Evolutionary conservation across 2,329 filamentous ascomycete genomes (phyloP), one percentile per base, ranked within the genome.

Genomic region (Penicillium sp.): DNA sequence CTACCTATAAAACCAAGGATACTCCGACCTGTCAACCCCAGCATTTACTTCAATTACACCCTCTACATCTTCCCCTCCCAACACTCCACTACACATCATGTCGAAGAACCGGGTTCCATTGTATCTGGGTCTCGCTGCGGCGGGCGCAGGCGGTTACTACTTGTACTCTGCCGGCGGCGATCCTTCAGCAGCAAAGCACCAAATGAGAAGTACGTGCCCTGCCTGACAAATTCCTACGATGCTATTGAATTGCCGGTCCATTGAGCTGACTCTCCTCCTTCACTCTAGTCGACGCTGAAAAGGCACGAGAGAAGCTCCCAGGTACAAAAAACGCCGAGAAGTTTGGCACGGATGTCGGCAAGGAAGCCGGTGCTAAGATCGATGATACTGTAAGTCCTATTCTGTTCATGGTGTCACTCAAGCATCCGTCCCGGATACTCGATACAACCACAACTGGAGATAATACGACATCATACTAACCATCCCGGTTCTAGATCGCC

Each of bases 121-220:
- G 39, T 76, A 72, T 66, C 64, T 79, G 33, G 74, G 87, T 67
- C 77, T 86, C 65, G 84, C 81, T 59, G 86, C 85, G 64, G 88
- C 83, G 33, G 85, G 84, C 68, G 89, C 86, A 63, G 79, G 87
- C 58, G 91, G 89, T 43, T 97, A 96, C 83, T 97, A 97, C 81
- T 84, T 97, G 62, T 99, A 96, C 82, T 82, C 79, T 51, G 89
- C 93, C 17, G 93, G 93, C 61, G 93, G 93, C 57, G 84, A 86
- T 74, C 83, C 91, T 51, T 90, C 89, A 76, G 86, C 84, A 49
- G 93, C 93, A n/a, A 86, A 92, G 83, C 90, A 93, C 82, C 82
- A 94, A 75, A 83, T 90, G 66, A 90, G 96, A 81, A 85, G 93
- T 96, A 79, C 45, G 86, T 79, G 25, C 19, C 7, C 44, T 15